Evolutionary conservation across 1,139 yeast species (phyloP).

Genomic region (Casaregolazyma suthepensis): DNA sequence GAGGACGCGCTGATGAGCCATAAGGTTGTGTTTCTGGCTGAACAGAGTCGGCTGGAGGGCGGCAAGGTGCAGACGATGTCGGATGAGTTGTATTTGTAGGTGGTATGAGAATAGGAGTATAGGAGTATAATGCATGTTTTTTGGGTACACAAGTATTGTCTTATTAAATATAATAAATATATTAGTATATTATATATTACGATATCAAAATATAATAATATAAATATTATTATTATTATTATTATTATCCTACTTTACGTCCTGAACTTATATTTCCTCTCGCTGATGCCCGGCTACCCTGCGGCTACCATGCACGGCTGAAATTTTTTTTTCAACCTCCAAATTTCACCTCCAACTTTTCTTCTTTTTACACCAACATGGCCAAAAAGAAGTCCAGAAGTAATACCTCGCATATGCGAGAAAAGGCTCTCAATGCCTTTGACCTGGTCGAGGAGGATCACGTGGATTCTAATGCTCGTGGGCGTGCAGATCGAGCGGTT

Average conservation of each 20-base stretch:
- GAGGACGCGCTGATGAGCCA: slow-evolving; percentile 23
- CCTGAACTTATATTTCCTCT: no score
- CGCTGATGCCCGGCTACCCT: neutral
- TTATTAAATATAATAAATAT: no score
- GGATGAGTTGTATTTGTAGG: slow-evolving; percentile 10
- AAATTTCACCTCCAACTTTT: neutral
- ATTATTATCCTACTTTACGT: no score
- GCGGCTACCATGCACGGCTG: neutral
- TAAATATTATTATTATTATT: neutral
- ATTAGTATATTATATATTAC: neutral
- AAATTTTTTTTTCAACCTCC: neutral
- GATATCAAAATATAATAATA: neutral
- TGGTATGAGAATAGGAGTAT: neutral
- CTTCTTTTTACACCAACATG: slow-evolving; percentile 3
- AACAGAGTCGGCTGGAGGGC: slow-evolving; percentile 21
- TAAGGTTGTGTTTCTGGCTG: slow-evolving; percentile 26
- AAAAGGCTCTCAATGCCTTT: slow-evolving; percentile 41
- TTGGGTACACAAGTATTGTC: no score
- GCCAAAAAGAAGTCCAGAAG: slow-evolving; percentile 9
- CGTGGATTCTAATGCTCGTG: slow-evolving; percentile 18
- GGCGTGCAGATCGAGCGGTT: slow-evolving; percentile 13
- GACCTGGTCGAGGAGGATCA: slow-evolving; percentile 42
- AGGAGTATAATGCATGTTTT: no score
- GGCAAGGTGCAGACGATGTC: slow-evolving; percentile 15
- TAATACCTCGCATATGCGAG: slow-evolving; percentile 10